A percentile compares a stretch with the other conserved stretches of the same genome.
phyloP scores from a whole-genome alignment of 768 basidiomycete genomes.

The Coprinellus aureogranulatus region DNA sequence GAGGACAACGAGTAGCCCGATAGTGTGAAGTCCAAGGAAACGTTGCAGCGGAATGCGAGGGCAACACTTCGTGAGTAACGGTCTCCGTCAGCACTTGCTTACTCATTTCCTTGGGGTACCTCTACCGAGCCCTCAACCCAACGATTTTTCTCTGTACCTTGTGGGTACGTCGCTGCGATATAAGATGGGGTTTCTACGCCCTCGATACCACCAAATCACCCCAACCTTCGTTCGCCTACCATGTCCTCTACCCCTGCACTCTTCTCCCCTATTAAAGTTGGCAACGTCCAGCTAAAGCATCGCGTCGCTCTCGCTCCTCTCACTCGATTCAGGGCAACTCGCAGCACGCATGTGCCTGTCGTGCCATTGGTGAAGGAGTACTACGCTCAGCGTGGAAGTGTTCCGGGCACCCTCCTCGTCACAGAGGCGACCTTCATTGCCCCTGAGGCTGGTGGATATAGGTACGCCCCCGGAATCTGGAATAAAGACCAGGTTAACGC shows the following conservation, averaged over 20 bases:
- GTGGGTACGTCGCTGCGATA: too few species aligned
- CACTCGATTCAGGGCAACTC: slow-evolving; percentile 42
- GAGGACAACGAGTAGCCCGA: too few species aligned
- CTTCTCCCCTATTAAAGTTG: slow-evolving; percentile 49
- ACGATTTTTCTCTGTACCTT: too few species aligned
- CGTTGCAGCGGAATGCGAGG: too few species aligned
- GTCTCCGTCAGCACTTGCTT: too few species aligned
- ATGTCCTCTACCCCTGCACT: slow-evolving; percentile 23
- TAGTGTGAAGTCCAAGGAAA: too few species aligned
- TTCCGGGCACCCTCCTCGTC: slow-evolving; percentile 54
- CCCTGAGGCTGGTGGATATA: slow-evolving; percentile 26
- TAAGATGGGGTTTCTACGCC: neutral
- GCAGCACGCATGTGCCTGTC: slow-evolving; percentile 34
- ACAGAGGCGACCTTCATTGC: slow-evolving; percentile 58
- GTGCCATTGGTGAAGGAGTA: slow-evolving; percentile 38
- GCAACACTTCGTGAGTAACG: too few species aligned
- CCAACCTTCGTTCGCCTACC: too few species aligned
- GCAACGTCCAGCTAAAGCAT: slow-evolving; percentile 41
- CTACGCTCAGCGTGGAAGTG: slow-evolving; percentile 46
- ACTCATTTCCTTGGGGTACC: too few species aligned
- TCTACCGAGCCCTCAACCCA: too few species aligned
- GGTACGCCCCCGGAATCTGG: slow-evolving; percentile 49
- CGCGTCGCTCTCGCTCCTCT: slow-evolving; percentile 55
- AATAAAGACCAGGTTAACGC: slow-evolving; percentile 45
- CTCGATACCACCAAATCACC: too few species aligned